Evolutionary conservation across 148 eudicot genomes (phyloP).

Genomic region (Rhododendron mucronatum): DNA sequence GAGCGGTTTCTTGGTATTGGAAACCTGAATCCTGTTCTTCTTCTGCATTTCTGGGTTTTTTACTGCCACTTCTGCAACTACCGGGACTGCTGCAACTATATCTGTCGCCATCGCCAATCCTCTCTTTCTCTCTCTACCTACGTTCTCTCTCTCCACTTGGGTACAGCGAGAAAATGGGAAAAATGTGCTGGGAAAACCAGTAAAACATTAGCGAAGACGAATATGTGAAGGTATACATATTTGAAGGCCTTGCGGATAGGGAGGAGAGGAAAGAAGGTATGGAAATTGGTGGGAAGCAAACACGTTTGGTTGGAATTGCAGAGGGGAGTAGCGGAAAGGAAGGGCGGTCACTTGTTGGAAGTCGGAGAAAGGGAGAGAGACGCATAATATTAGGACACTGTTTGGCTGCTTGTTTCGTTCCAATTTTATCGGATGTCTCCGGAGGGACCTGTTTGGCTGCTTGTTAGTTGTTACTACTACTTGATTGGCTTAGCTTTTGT

Average conservation of each 20-base stretch:
- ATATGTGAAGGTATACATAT: not conserved
- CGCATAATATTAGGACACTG: not conserved
- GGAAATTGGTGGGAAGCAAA: not conserved
- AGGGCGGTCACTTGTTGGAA: constrained; percentile 1
- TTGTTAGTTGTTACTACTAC: no score
- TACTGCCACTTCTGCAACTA: not conserved
- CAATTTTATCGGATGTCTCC: no score
- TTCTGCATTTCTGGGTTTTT: not conserved
- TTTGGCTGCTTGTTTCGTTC: not conserved
- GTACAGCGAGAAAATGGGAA: constrained; percentile 9
- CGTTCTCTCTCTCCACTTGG: not conserved
- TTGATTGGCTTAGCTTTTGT: not conserved
- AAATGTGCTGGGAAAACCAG: constrained; percentile 7
- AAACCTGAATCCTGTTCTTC: constrained; percentile 35
- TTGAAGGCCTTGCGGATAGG: not conserved
- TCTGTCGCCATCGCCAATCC: constrained; percentile 1
- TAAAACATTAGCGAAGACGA: not conserved
- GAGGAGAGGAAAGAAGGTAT: not conserved
- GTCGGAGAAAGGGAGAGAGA: not conserved
- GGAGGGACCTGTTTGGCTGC: not conserved
- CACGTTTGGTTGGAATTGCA: not conserved
- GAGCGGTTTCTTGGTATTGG: constrained; percentile 39
- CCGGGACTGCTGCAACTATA: not conserved
- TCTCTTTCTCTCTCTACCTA: not conserved
- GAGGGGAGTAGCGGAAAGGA: not conserved